Base-by-base conservation (phyloP, 306 rosid species). In the Gastrolobium villosum region DNA sequence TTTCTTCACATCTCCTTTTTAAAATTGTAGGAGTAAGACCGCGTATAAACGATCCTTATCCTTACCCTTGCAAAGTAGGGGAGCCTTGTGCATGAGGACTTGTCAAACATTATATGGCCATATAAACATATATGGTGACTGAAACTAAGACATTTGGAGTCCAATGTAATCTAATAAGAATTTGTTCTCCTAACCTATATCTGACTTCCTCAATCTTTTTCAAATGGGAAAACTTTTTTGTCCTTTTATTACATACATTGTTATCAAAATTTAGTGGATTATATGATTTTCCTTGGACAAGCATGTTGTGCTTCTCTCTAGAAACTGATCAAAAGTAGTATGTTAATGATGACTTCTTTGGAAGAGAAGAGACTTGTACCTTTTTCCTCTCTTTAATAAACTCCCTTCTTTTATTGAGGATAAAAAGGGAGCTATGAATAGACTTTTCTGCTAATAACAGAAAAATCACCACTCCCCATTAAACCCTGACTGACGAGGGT, bases 321-420 rank as follows among this genome's bases (percentile, higher is more conserved):
- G 5, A 14, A 61, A 55, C 11, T 26, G 41, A 39, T 59, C 35
- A 43, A n/a, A 56, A 55, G 35, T 55, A 5, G 4, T 7, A 44
- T 44, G 59, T 14, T 43, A 59, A 44, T 43, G 10, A 45, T 34
- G 66, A 41, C 44, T 53, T 54, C 10, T 75, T 65, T 54, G 67
- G 67, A 40, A 77, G 68, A 32, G 37, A 35, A 37, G 57, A 30
- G 63, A 26, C 10, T 36, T 36, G 4, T 49, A 37, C 39, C 15
- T 3, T 37, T 64, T 62, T 64, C 10, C 53, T 61, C 30, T 43
- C 20, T 45, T 60, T 3, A 7, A 14, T 74, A 32, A 73, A 59
- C 31, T 35, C n/a, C 44, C 14, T 59, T 43, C 36, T 43, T 57
- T 13, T 57, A 40, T 56, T 7, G 15, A 73, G 57, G 67, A 43